Conservation (phyloP, 768 basidiomycete species). For the Glaciozyma martinii region DNA sequence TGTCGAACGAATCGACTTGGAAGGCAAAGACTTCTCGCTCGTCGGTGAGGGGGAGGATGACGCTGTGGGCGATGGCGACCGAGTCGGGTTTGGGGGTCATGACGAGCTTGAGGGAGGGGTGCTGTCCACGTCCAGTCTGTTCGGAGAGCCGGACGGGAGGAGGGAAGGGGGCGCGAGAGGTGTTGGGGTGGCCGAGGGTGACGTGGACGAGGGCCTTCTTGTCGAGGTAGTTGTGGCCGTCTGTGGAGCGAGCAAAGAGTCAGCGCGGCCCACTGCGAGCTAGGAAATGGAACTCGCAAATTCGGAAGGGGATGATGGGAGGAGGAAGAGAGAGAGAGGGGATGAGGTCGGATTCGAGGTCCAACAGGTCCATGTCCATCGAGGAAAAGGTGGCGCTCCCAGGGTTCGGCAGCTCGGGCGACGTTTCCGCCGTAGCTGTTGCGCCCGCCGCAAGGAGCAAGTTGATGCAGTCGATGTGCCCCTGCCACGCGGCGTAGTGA, state of each 20-base stretch:
- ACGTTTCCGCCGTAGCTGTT: slow-evolving; percentile 3
- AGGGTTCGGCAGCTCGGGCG: background rate
- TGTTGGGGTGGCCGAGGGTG: slow-evolving; percentile 60
- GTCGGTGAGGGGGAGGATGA: slow-evolving; percentile 72
- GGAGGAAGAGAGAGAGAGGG: slow-evolving; percentile 92
- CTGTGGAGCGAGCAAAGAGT: background rate
- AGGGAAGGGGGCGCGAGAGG: slow-evolving; percentile 39
- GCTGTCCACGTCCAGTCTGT: slow-evolving; percentile 38
- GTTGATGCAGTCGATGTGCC: slow-evolving; percentile 61
- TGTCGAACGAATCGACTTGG: slow-evolving; percentile 65
- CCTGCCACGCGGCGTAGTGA: slow-evolving; percentile 96
- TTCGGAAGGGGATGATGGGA: slow-evolving; percentile 93
- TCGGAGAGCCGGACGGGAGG: slow-evolving; percentile 46
- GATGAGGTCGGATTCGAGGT: slow-evolving; percentile 73
- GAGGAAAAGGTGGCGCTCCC: slow-evolving; percentile 29
- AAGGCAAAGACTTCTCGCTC: slow-evolving; percentile 67
- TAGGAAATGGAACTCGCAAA: slow-evolving; percentile 43
- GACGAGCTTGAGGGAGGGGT: slow-evolving; percentile 74
- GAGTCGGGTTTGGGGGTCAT: slow-evolving; percentile 81
- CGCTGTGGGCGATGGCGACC: slow-evolving; percentile 74
- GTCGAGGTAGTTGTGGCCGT: slow-evolving; percentile 92
- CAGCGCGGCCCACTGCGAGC: background rate
- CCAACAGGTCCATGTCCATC: slow-evolving; percentile 47
- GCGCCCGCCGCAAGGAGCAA: slow-evolving; percentile 48
- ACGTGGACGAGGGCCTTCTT: slow-evolving; percentile 76